A percentile compares a stretch with the other conserved stretches of the same genome.
Evolutionary conservation across 768 basidiomycete genomes (phyloP).

Genomic region (Serendipita sp.): DNA sequence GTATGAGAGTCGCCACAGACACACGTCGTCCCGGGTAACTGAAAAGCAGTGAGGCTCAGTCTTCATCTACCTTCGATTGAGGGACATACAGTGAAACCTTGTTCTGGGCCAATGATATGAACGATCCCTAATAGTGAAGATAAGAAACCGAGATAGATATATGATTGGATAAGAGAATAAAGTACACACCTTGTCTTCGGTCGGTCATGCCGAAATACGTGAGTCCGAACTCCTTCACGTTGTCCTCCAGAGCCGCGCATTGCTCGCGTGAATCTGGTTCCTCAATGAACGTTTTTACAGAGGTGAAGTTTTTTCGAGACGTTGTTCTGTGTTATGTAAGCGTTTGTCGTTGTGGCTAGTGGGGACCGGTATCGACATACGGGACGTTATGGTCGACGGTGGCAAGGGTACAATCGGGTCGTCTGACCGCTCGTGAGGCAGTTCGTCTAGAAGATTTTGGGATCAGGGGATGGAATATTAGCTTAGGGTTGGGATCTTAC

Average conservation of each 20-base stretch:
- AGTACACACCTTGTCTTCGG: slow-evolving; percentile 56
- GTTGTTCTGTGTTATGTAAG: slow-evolving; percentile 31
- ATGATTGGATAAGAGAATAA: neutral
- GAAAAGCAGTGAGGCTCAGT: neutral
- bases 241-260: slow-evolving; percentile 67
- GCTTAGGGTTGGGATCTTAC: slow-evolving; percentile 22
- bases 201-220: slow-evolving; percentile 88
- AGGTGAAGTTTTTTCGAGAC: slow-evolving; percentile 59
- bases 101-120: slow-evolving; percentile 84
- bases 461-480: slow-evolving; percentile 6
- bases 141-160: neutral
- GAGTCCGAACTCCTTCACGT: slow-evolving; percentile 80
- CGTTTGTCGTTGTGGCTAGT: neutral
- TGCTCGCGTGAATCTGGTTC: slow-evolving; percentile 79
- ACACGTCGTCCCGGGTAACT: slow-evolving; percentile 64
- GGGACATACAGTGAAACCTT: slow-evolving; percentile 62
- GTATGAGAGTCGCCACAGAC: slow-evolving; percentile 93
- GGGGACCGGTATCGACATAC: slow-evolving; percentile 27
- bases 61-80: neutral
- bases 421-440: slow-evolving; percentile 58
- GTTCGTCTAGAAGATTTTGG: slow-evolving; percentile 31
- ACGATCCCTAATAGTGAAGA: slow-evolving; percentile 42
- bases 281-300: slow-evolving; percentile 53
- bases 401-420: slow-evolving; percentile 78
- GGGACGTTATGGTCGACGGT: slow-evolving; percentile 82